Evolutionary conservation across 352 stramenopile genomes (phyloP).

Genomic region (Phytophthora macrochlamydospora): DNA sequence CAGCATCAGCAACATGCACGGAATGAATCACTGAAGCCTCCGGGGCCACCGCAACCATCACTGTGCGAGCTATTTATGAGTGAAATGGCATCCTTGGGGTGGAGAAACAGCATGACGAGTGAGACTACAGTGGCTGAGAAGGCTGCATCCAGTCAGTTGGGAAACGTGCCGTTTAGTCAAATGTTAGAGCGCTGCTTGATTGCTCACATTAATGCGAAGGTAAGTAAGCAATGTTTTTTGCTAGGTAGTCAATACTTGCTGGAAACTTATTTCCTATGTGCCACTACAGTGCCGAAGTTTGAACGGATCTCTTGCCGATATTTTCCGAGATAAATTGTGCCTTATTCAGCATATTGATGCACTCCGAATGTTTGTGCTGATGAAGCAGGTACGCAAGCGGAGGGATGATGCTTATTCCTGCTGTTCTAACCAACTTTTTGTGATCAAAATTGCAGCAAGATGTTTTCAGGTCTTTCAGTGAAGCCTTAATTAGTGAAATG

Average conservation of each 20-base stretch:
- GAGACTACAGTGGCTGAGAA: not conserved
- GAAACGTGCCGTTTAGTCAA: constrained; percentile 45
- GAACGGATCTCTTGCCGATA: constrained; percentile 52
- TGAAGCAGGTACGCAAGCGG: constrained; percentile 57
- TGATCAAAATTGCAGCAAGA: constrained; percentile 58
- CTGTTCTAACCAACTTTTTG: not conserved
- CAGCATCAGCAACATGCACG: constrained; percentile 32
- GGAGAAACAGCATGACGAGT: not conserved
- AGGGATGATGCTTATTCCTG: not conserved
- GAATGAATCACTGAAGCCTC: constrained; percentile 2
- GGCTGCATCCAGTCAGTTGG: constrained; percentile 9
- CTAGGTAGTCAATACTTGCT: no score
- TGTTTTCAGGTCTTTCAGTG: constrained; percentile 55
- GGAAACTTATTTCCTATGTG: no score
- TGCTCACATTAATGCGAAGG: constrained; percentile 39
- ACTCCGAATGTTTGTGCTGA: constrained; percentile 69
- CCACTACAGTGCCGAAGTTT: constrained; percentile 45
- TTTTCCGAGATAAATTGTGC: constrained; percentile 57
- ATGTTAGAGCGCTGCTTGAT: constrained; percentile 41
- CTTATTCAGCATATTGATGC: constrained; percentile 59
- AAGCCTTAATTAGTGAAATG: constrained; percentile 59
- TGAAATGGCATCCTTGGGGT: constrained; percentile 23
- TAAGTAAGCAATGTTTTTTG: not conserved
- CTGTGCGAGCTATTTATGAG: constrained; percentile 15
- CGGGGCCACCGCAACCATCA: constrained; percentile 6